Conservation (phyloP, 768 basidiomycete species). For the Trametes sanguinea region DNA sequence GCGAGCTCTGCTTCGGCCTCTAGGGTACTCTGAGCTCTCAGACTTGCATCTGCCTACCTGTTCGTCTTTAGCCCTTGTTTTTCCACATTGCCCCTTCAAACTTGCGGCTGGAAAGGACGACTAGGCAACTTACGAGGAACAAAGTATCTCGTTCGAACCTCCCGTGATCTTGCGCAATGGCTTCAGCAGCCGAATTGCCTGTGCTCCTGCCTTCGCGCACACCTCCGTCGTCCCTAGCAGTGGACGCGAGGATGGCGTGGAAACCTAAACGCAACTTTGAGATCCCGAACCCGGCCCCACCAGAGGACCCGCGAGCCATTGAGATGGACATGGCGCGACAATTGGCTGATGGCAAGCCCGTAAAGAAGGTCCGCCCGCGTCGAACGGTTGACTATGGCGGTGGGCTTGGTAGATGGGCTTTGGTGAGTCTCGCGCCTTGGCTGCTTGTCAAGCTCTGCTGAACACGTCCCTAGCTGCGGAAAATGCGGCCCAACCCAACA, state of each 20-base stretch:
- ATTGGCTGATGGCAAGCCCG: conserved; percentile 74
- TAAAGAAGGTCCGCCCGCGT: conserved; percentile 90
- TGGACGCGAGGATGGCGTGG: conserved; percentile 56
- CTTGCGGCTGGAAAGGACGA: no score
- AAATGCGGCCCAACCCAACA: conserved; percentile 75
- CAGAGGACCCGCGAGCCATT: conserved; percentile 76
- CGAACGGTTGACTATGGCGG: conserved; percentile 96
- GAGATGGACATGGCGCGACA: conserved; percentile 76
- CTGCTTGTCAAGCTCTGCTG: not conserved
- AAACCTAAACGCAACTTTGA: conserved; percentile 68
- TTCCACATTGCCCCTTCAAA: no score
- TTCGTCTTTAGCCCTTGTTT: no score
- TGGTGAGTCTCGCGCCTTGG: conserved; percentile 53
- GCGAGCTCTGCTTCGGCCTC: no score
- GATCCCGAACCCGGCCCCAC: conserved; percentile 72
- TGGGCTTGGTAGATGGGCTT: conserved; percentile 79
- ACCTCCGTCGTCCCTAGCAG: conserved; percentile 1
- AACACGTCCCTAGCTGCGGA: conserved; percentile 53
- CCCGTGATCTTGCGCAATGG: not conserved
- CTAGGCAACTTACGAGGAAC: no score
- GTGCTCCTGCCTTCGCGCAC: conserved; percentile 15
- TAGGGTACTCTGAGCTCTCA: no score
- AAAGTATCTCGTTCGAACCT: no score
- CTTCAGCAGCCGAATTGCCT: conserved; percentile 5
- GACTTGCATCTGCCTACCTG: no score